phyloP scores from a whole-genome alignment of 208 protist genomes.

The Trypanosoma melophagium region DNA sequence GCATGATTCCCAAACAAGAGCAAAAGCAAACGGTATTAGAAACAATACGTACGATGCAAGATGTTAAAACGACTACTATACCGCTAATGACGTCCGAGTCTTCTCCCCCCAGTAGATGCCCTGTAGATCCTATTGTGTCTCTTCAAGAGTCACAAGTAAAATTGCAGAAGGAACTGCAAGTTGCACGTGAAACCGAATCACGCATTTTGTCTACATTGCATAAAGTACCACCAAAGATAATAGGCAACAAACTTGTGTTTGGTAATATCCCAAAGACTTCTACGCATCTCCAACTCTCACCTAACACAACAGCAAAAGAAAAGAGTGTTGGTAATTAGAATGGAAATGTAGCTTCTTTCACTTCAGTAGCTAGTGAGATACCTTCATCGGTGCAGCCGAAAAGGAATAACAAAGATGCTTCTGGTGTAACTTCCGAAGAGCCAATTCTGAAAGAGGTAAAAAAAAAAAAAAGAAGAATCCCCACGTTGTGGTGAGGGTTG shows the following conservation, averaged over 20 bases:
- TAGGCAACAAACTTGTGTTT: constrained; percentile 12
- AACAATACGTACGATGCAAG: background rate
- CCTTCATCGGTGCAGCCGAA: too few species aligned
- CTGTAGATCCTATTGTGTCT: background rate
- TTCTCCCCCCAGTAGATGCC: background rate
- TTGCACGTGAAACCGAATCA: constrained; percentile 14
- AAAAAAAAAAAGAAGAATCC: constrained; percentile 1
- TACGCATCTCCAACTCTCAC: background rate
- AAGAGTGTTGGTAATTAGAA: background rate
- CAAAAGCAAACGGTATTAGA: background rate
- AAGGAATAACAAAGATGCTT: background rate
- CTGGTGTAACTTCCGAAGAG: background rate
- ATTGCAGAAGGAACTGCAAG: constrained; percentile 13
- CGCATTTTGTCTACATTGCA: constrained; percentile 18
- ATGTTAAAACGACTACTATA: background rate
- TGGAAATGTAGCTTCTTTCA: background rate
- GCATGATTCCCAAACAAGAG: background rate
- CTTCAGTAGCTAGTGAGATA: background rate
- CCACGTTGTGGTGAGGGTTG: constrained; percentile 25
- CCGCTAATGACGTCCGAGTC: background rate
- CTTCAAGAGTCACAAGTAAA: background rate
- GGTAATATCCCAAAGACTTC: constrained; percentile 4
- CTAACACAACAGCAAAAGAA: background rate
- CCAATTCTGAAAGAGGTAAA: background rate
- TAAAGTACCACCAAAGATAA: constrained; percentile 3